A percentile compares a stretch with the other conserved stretches of the same genome.
phyloP scores from a whole-genome alignment of 2,329 filamentous ascomycete genomes.

The Monosporascus sp. region DNA sequence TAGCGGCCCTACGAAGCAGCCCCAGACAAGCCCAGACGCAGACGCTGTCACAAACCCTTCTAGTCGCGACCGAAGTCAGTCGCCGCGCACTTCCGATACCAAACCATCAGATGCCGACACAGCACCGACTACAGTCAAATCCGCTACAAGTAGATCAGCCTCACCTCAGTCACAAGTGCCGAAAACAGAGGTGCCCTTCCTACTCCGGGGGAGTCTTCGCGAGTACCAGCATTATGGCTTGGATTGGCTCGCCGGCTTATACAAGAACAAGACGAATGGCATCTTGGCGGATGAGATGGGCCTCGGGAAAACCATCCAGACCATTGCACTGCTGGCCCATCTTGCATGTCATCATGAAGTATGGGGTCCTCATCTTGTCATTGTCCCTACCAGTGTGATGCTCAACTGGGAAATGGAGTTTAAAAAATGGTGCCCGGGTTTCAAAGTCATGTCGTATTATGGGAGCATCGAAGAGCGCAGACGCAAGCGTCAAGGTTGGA shows the following conservation, averaged over 20 bases:
- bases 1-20: conserved; percentile 18
- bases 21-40: conserved; percentile 36
- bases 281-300: conserved; percentile 99
- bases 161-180: conserved; percentile 33
- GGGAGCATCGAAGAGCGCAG: conserved; percentile 89
- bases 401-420: conserved; percentile 99
- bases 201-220: conserved; percentile 81
- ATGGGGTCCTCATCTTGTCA: conserved; percentile 93
- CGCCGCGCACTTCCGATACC: conserved; percentile 45
- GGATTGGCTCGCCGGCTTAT: conserved; percentile 92
- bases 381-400: conserved; percentile 97
- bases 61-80: conserved; percentile 42
- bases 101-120: conserved; percentile 47
- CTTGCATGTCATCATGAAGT: conserved; percentile 84
- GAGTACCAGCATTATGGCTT: conserved; percentile 97
- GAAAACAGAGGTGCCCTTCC: conserved; percentile 72
- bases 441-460: conserved; percentile 97
- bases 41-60: conserved; percentile 38
- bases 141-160: conserved; percentile 28
- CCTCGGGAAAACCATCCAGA: conserved; percentile 96
- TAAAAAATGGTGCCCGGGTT: conserved; percentile 97
- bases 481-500: conserved; percentile 88
- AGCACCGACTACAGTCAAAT: conserved; percentile 32
- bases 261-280: conserved; percentile 88
- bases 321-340: conserved; percentile 88